Base-by-base conservation (phyloP, 2,329 filamentous ascomycete species). In the Fusarium agapanthi region DNA sequence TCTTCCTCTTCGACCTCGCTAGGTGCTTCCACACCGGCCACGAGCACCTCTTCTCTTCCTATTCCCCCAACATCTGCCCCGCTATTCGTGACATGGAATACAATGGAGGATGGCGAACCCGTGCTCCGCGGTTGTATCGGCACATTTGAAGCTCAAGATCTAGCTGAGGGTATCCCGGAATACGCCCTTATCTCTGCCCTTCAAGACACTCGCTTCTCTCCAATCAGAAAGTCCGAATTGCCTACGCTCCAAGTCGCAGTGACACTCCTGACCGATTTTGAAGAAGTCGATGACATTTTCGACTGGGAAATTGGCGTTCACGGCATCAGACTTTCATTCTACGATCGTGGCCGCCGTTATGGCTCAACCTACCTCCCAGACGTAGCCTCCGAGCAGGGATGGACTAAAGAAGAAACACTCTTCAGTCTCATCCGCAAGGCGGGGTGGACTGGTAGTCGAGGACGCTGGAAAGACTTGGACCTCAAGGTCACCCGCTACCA, bases 21-120 rank as follows among this genome's bases (percentile, higher is more conserved):
- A 6, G 82, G 79, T 34, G 85, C 82, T 5, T 84, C 84, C 14
- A 85, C 85, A 14, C 82, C 86, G 7, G 83, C 81, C 16, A 87
- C 85, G 3, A 85, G 84, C 20, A 83, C 79, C 18, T 81, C 84
- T 38, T 86, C 82, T 34, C 80, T 83, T 28, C 77, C 83, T 20
- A 77, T 65, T 65, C 48, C 79, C 74, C 72, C 76, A 37, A 82
- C 82, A 64, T 87, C 88, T 45, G 90, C 91, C 70, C 95, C 95
- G 2, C 88, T 98, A 43, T 98, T 98, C 80, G 93, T 99, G 51
- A 97, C 95, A 13, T 98, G 95, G 95, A 97, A 98, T 84, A 94
- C 89, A 1, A 76, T 94, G 61, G 78, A 78, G 35, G 78, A 76
- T 26, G 77, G 76, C 70, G 78, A 81, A 40, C 64, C 91, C 80